Percentiles rank a stretch among this genome's conserved stretches.
Evolutionary conservation across 371 early-diverging fungal genomes (phyloP).

Genomic region (Mortierella sp.): DNA sequence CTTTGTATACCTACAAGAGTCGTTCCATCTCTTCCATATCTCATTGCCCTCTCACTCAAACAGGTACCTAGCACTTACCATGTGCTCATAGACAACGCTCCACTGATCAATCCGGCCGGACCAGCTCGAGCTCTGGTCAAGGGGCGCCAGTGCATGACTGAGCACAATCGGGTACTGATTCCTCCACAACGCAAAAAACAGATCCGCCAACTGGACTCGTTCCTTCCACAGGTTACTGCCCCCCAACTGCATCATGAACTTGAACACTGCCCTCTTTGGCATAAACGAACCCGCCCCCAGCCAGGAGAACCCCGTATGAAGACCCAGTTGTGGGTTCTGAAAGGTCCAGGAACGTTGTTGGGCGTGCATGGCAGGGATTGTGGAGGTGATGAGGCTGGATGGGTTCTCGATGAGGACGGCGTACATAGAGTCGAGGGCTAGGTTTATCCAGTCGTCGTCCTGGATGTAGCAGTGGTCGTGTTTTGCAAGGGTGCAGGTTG

Average conservation of each 20-base stretch:
- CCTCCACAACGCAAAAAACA: conserved; percentile 73
- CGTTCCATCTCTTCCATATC: no score
- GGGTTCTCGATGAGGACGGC: conserved; percentile 68
- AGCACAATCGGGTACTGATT: conserved; percentile 75
- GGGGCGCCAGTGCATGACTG: conserved; percentile 63
- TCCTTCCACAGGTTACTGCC: conserved; percentile 69
- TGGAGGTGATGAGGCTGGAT: conserved; percentile 65
- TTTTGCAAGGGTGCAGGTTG: conserved; percentile 70
- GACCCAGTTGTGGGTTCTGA: conserved; percentile 58
- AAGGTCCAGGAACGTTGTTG: conserved; percentile 71
- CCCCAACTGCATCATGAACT: conserved; percentile 69
- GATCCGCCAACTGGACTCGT: conserved; percentile 65
- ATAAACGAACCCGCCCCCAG: conserved; percentile 71
- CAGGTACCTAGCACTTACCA: conserved; percentile 37
- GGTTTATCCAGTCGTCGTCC: conserved; percentile 69
- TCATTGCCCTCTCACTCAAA: neutral
- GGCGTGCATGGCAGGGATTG: conserved; percentile 67
- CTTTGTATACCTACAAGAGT: no score
- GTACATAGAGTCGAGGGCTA: conserved; percentile 69
- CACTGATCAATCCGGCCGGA: conserved; percentile 61
- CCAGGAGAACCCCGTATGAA: conserved; percentile 74
- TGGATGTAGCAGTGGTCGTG: conserved; percentile 74
- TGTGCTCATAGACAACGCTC: conserved; percentile 60
- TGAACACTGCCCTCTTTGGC: conserved; percentile 62
- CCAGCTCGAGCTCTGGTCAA: conserved; percentile 62